Evolutionary conservation across 352 stramenopile genomes (phyloP), one percentile per base, ranked within the genome.

Genomic region (Pythium aristosporum): DNA sequence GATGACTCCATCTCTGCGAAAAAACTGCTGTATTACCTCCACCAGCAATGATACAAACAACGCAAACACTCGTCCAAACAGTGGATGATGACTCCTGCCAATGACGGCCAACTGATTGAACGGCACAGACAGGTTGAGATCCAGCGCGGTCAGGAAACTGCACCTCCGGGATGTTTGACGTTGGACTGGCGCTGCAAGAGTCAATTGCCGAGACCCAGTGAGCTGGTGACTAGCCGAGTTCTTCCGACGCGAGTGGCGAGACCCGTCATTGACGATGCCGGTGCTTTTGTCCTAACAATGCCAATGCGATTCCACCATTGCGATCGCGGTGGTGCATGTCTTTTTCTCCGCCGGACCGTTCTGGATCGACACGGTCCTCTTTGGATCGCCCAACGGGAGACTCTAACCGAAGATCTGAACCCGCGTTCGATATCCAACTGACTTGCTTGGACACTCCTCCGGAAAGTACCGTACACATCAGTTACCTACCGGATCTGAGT

Each of bases 381-480:
- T 34, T 54, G 23, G 47, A 54, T 54, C 30, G 18, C 25, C 10
- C 47, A 16, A 51, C 23, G n/a, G n/a, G n/a, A n/a, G n/a, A n/a
- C n/a, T n/a, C n/a, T n/a, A 9, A 20, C 12, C 23, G 8, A 54
- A 54, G 47, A 54, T 54, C 47, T 54, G 47, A 54, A 54, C 25
- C 47, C 18, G 47, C 47, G n/a, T n/a, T n/a, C n/a, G n/a, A n/a
- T n/a, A n/a, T 30, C 25, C 25, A 30, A 30, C 47, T 9, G 21
- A 13, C 47, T 54, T 9, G 42, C 9, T 18, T 48, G 42, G 47
- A 54, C 47, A 54, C 47, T 54, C 47, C 23, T 20, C 47, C 25
- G 25, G 5, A 30, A 30, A 16, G 7, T 36, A 30, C 47, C 3
- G 47, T 54, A 54, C 47, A 20, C 7, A 54, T 54, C 47, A 34